Evolutionary conservation across 176 grass and related monocot species (phyloP), one percentile per base, ranked within the genome.

Genomic region (Musa beccarii): DNA sequence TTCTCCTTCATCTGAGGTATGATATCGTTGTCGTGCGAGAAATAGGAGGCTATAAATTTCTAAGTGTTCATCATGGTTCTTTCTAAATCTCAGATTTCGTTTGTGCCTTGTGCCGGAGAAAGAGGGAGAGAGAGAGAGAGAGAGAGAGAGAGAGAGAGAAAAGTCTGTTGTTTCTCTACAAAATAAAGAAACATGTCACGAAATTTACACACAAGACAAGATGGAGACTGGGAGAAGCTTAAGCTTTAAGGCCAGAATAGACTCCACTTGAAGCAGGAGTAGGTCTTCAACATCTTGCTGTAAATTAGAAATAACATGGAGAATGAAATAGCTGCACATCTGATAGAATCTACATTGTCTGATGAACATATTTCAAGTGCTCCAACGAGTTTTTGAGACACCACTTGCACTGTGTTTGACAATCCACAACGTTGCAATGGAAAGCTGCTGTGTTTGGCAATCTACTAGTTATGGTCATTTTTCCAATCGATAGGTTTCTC

Each of bases 1-100:
- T 74, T 1, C 56, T 74, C 14, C 72, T 55, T 56, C 53, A 56
- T 56, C 14, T 74, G 23, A 74, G 72, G 72, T 74, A 74, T 34
- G 23, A 34, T 29, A 10, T 11, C 6, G 0, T 52, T 52, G 50
- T 70, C 7, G 1, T 74, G 11, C 4, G 10, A 13, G 24, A 55
- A 20, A 24, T 19, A 14, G 24, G 13, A 25, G 21, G 19, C 2
- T 74, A 9, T 25, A 55, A 54, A 8, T 12, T 24, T 55, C 11
- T 29, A 11, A 9, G 8, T 10, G 17, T 71, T 20, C 26, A 25
- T 28, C n/a, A 34, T 74, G 34, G 34, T 34, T 34, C 34, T 55
- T 16, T 54, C 1, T 16, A 17, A 7, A 19, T 1, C 0, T 2
- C 12, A 17, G 17, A 22, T 51, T 19, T 19, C 51, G 2, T 20